A percentile compares a stretch with the other conserved stretches of the same genome.
phyloP scores from a whole-genome alignment of 2,329 filamentous ascomycete species.

The Alternaria incomplexa region DNA sequence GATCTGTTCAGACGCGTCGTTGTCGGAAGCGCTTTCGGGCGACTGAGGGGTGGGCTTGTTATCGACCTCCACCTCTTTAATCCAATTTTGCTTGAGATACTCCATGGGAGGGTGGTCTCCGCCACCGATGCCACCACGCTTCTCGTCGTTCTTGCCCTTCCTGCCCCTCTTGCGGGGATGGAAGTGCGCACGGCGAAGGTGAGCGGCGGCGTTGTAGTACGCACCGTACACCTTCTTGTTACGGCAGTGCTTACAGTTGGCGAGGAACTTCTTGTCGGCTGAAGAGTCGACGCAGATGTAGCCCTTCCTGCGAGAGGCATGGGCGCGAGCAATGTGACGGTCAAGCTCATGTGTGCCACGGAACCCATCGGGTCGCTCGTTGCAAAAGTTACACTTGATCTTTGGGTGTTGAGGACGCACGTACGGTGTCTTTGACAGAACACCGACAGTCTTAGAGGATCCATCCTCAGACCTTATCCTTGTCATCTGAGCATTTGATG shows the following conservation, averaged over 20 bases:
- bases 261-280: slow-evolving; percentile 68
- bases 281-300: slow-evolving; percentile 69
- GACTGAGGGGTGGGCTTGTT: slow-evolving; percentile 26
- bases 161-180: slow-evolving; percentile 68
- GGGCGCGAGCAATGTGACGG: slow-evolving; percentile 66
- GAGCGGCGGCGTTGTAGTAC: slow-evolving; percentile 94
- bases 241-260: slow-evolving; percentile 83
- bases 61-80: slow-evolving; percentile 61
- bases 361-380: slow-evolving; percentile 77
- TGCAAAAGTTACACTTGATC: slow-evolving; percentile 73
- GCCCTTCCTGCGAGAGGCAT: slow-evolving; percentile 64
- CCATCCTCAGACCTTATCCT: slow-evolving; percentile 60
- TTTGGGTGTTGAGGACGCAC: slow-evolving; percentile 73
- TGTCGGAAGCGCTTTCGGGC: slow-evolving; percentile 32
- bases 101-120: slow-evolving; percentile 68
- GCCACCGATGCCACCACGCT: slow-evolving; percentile 66
- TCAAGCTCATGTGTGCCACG: slow-evolving; percentile 79
- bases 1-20: slow-evolving; percentile 17
- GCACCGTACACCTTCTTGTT: slow-evolving; percentile 81
- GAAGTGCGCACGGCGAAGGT: slow-evolving; percentile 88
- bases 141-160: slow-evolving; percentile 63
- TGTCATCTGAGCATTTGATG: slow-evolving; percentile 56
- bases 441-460: slow-evolving; percentile 60
- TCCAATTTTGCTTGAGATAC: slow-evolving; percentile 63
- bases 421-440: slow-evolving; percentile 60